Evolutionary conservation across 805 yeast genomes (phyloP), one percentile per base, ranked within the genome.

Genomic region (Candida krabiensis): DNA sequence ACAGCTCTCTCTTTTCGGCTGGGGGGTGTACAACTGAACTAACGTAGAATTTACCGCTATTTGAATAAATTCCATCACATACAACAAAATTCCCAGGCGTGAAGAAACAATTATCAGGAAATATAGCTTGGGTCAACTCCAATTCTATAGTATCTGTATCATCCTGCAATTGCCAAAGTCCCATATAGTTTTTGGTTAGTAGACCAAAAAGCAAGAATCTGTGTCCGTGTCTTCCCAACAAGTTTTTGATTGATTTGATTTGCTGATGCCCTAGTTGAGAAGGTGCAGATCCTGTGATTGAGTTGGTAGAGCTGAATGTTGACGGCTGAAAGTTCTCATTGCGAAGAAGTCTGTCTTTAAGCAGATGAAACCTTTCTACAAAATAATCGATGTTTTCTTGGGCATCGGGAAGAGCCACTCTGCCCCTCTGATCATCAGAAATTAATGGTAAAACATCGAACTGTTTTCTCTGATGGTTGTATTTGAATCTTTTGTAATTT

Each of bases 11-110:
- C 46, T 75, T 69, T 57, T 93, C 99, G 3, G 88, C 83, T 0
- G 93, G 89, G 3, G 99, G 98, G 43, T 88, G 96, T 3, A 85
- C 83, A 35, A 93, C 71, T 4, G 83, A 74, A 19, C 84, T 73
- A 1, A 84, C 95, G 47, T 83, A 79, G 55, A 93, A 89, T 33
- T 74, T 79, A 2, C 81, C 79, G 13, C 79, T 75, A 3, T 82
- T 80, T 12, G 81, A 78, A 56, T 88, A 87, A 13, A 86, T 78
- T 13, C 99, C 99, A 54, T 88, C 95, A 36, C 85, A 83, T 2
- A 91, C 63, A 0, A 87, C 77, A 50, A 83, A 79, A 67, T 83
- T 80, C 2, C 99, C 98, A 0, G 77, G 70, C 3, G 81, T 77
- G 52, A 77, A 82, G 52, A 77, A 90, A 7, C 83, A 71, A 0